These are phyloP conservation scores for Ophiostoma sp. DNA, from an alignment of 2,329 filamentous ascomycete species.

Conservation along the genomic window DNA sequence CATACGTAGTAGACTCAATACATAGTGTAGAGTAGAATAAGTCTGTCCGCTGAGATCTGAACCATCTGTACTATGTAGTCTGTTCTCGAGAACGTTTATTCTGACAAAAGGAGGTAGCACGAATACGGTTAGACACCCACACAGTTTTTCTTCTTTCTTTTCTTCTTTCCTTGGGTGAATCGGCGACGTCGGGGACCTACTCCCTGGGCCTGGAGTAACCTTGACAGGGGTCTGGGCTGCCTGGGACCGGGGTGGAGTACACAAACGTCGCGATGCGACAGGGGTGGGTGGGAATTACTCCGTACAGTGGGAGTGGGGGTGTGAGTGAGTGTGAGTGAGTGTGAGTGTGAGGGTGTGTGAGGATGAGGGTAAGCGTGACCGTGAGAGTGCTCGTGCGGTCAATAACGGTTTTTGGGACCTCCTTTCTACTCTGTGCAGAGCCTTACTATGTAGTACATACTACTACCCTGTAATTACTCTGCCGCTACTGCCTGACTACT, in stretches of 20 bases:
- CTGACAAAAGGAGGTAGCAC: background rate
- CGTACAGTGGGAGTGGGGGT: background rate
- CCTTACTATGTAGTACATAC: background rate
- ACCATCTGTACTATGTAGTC: background rate
- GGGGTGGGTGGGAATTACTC: background rate
- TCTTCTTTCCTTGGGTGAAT: background rate
- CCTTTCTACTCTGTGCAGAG: background rate
- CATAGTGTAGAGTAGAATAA: no score
- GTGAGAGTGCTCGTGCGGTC: slow-evolving; percentile 5
- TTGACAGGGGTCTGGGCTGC: background rate
- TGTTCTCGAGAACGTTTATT: background rate
- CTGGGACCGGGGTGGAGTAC: background rate
- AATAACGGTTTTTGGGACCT: background rate
- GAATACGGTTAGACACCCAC: background rate
- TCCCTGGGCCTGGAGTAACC: slow-evolving; percentile 7
- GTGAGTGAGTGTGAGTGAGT: background rate
- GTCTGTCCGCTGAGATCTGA: background rate
- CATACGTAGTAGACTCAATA: no score
- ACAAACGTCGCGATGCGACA: background rate
- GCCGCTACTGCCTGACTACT: background rate
- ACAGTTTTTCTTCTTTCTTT: background rate
- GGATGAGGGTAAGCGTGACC: background rate
- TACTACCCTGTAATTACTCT: background rate
- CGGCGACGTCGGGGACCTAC: slow-evolving; percentile 11
- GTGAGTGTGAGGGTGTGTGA: background rate